A percentile compares a stretch with the other conserved stretches of the same genome.
Conservation (phyloP, 108 stramenopile species). For the Schizochytrium sp. region DNA sequence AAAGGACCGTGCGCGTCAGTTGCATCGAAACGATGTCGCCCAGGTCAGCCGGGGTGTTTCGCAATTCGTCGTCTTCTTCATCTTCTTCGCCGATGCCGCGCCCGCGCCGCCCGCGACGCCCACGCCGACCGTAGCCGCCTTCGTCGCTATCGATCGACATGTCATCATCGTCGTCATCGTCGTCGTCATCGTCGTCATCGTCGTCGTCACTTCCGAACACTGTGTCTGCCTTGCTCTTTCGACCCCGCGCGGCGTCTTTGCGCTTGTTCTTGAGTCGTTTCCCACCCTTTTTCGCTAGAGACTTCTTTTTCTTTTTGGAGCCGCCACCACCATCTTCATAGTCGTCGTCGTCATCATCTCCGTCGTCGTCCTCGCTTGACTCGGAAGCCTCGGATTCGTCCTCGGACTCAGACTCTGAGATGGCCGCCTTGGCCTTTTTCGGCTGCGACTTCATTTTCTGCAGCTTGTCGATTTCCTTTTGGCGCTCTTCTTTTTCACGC, state of each 20-base stretch:
- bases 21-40: background rate
- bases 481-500: background rate
- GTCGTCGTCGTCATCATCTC: background rate
- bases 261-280: background rate
- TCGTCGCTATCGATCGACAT: background rate
- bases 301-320: background rate
- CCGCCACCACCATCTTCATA: background rate
- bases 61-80: background rate
- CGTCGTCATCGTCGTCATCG: background rate
- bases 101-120: background rate
- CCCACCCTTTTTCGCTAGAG: background rate
- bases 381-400: background rate
- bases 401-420: background rate
- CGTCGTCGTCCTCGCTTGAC: background rate
- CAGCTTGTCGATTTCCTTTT: background rate
- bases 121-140: background rate
- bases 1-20: background rate
- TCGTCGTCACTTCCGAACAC: background rate
- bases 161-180: background rate
- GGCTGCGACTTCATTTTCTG: conserved; percentile 7
- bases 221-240: background rate
- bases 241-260: background rate
- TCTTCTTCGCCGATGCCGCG: background rate
- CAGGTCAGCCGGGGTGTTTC: background rate
- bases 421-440: background rate